Evolutionary conservation across 441 rosid genomes (phyloP).

Genomic region (Manihot esculenta): DNA sequence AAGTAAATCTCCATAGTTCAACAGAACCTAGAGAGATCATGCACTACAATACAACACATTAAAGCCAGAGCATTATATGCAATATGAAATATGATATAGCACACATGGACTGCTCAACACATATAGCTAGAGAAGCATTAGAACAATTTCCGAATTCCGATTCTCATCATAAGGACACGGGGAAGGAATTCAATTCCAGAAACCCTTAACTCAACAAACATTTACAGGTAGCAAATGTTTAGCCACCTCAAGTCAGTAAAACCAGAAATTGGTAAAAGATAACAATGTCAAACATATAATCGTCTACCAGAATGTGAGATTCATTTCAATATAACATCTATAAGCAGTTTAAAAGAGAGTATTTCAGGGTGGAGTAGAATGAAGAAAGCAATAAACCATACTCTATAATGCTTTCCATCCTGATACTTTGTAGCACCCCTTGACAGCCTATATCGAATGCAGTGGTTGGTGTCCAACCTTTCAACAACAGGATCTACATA

Average conservation of each 20-base stretch:
- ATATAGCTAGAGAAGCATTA: not conserved
- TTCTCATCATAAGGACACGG: not conserved
- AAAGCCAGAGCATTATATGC: not conserved
- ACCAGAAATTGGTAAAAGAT: too few relatives aligned
- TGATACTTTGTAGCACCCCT: constrained; percentile 84
- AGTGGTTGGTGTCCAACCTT: constrained; percentile 72
- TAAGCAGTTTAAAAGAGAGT: not conserved
- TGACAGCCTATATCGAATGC: constrained; percentile 63
- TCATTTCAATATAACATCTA: not conserved
- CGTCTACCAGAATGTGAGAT: not conserved
- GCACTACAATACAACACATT: not conserved
- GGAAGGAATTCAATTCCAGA: not conserved
- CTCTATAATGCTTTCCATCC: constrained; percentile 90
- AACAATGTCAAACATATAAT: not conserved
- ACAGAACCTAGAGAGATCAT: not conserved
- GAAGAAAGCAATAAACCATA: constrained; percentile 29
- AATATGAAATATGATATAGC: not conserved
- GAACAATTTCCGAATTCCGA: not conserved
- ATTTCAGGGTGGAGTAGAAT: not conserved
- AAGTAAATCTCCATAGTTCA: not conserved
- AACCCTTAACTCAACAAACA: not conserved
- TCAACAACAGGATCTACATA: constrained; percentile 80
- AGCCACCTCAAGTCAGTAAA: not conserved
- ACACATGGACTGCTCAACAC: not conserved
- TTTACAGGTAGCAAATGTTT: not conserved